Base-by-base conservation (phyloP, 169 alveolate genomes). In the Amoebophrya sp. region DNA sequence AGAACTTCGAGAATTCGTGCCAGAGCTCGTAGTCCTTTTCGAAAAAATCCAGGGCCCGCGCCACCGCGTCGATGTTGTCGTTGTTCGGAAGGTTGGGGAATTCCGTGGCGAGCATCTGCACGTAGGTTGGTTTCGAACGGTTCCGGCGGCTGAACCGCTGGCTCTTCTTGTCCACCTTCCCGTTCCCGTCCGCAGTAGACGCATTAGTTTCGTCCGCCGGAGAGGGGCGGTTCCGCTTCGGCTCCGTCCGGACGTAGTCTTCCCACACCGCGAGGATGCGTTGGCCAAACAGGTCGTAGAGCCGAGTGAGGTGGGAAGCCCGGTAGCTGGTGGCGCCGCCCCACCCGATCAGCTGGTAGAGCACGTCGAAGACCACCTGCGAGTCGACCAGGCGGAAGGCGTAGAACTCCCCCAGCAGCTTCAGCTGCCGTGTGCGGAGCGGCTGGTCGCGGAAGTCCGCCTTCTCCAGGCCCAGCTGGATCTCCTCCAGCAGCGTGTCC, bases 321-420 rank as follows among this genome's bases (percentile, higher is more conserved):
- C 83, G 83, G 83, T 66, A 66, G 35, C 35, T 12, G 83, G 32
- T 66, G 29, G 83, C 38, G 35, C 83, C 83, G 39, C 38, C 1
- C 83, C 83, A 66, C 32, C 83, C 83, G 7, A 66, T 0, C 29
- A 66, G 35, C 35, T 66, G 83, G 35, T 66, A 66, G 32, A 66
- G 83, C 38, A 25, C 1, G 32, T 66, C 83, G 83, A 66, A 66
- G 18, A 66, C 35, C 35, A 66, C 83, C 35, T 66, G 83, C 35
- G 83, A 66, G 83, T 66, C 83, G 32, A 66, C 83, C 83, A 66
- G 18, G 35, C 83, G 83, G 83, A 7, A 66, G 35, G 83, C 32
- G 83, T 66, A 66, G 83, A 66, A 66, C 83, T 66, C 83, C 1
- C 83, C 83, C 10, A 66, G 35, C 83, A 66, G 10, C 83, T 66